These are phyloP conservation scores for Naganishia sp. DNA, from an alignment of 1,284 basidiomycete genomes.

Conservation along the genomic window DNA sequence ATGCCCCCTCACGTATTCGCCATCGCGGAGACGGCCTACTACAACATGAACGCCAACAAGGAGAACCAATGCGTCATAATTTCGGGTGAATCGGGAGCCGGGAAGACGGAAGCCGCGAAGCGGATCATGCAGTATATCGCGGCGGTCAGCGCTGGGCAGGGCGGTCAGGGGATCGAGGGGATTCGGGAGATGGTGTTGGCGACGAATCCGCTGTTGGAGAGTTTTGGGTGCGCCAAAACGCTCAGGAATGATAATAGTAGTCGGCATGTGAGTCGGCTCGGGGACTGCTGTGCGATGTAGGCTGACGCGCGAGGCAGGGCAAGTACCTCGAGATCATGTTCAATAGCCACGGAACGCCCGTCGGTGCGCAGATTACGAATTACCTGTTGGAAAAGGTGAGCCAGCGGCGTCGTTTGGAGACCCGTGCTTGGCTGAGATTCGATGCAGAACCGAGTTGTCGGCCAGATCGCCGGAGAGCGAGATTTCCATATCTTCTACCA, in stretches of 20 bases:
- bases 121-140: slow-evolving; percentile 99
- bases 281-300: background rate
- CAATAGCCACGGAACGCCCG: slow-evolving; percentile 85
- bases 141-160: slow-evolving; percentile 80
- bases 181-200: slow-evolving; percentile 99
- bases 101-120: slow-evolving; percentile 96
- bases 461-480: slow-evolving; percentile 93
- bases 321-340: slow-evolving; percentile 99
- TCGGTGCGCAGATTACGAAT: slow-evolving; percentile 98
- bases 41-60: slow-evolving; percentile 99
- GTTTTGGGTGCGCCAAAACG: slow-evolving; percentile 99
- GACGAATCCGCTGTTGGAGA: slow-evolving; percentile 95
- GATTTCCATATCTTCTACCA: slow-evolving; percentile 99
- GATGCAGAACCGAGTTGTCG: slow-evolving; percentile 82
- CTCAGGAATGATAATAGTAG: slow-evolving; percentile 98
- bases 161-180: slow-evolving; percentile 73
- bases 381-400: slow-evolving; percentile 88
- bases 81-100: slow-evolving; percentile 95
- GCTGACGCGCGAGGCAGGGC: slow-evolving; percentile 60
- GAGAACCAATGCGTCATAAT: slow-evolving; percentile 99
- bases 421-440: slow-evolving; percentile 10
- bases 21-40: slow-evolving; percentile 96
- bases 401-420: background rate
- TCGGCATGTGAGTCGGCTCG: slow-evolving; percentile 74
- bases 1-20: slow-evolving; percentile 97